Evolutionary conservation across 495 filamentous ascomycete genomes (phyloP).

Genomic region (Pyronema domesticum): DNA sequence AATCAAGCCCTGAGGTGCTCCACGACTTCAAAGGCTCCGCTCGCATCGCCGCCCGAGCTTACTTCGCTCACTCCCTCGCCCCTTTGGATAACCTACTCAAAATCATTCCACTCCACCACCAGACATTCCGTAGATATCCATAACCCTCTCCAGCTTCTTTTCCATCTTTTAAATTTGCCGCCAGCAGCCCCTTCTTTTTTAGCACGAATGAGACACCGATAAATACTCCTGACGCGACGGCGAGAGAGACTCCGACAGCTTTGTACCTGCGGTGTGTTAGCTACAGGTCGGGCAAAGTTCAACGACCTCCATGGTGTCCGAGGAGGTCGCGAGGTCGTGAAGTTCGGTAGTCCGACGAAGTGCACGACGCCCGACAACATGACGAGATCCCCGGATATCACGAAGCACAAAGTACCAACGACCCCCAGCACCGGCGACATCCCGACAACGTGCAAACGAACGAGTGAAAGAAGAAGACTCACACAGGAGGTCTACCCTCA

Average conservation of each 20-base stretch:
- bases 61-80: neutral
- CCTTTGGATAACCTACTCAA: constrained; percentile 33
- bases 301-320: neutral
- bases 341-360: too few species aligned
- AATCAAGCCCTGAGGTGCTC: neutral
- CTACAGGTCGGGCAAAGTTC: neutral
- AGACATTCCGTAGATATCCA: constrained; percentile 89
- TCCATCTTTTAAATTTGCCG: constrained; percentile 87
- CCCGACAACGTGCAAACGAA: constrained; percentile 1
- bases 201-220: constrained; percentile 92
- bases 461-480: neutral
- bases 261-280: constrained; percentile 40
- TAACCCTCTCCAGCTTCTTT: constrained; percentile 84
- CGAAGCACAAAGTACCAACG: too few species aligned
- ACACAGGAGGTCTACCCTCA: constrained; percentile 15
- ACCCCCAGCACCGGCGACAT: neutral
- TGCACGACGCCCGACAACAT: too few species aligned
- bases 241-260: constrained; percentile 69
- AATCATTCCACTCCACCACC: constrained; percentile 93
- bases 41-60: neutral
- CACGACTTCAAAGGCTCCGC: neutral
- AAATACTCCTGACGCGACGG: constrained; percentile 76
- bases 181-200: constrained; percentile 81
- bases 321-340: too few species aligned
- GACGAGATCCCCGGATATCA: too few species aligned